phyloP scores from a whole-genome alignment of 768 basidiomycete genomes.

The Tephrocybe sp. region DNA sequence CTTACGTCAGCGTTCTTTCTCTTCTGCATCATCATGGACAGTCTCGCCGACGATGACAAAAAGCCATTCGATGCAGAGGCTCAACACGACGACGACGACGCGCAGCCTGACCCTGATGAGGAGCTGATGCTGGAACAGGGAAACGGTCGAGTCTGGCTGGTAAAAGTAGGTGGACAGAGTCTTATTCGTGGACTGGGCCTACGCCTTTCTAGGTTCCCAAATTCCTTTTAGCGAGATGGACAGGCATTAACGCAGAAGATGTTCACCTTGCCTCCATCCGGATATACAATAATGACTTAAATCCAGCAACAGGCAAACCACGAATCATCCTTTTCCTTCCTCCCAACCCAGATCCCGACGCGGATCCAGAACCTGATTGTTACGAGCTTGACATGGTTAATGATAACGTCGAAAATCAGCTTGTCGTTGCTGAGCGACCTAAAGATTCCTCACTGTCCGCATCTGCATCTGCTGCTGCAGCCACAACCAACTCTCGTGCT shows the following conservation, averaged over 20 bases:
- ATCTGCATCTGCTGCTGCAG: constrained; percentile 33
- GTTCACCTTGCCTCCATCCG: constrained; percentile 83
- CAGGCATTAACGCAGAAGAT: constrained; percentile 68
- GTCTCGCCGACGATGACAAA: constrained; percentile 56
- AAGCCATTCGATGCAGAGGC: constrained; percentile 64
- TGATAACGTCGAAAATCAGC: constrained; percentile 79
- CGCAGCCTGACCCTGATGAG: constrained; percentile 78
- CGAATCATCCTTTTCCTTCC: constrained; percentile 69
- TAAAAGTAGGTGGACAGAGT: constrained; percentile 57
- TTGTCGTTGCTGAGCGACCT: constrained; percentile 80
- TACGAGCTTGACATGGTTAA: constrained; percentile 91
- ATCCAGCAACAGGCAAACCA: constrained; percentile 43
- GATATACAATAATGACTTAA: constrained; percentile 57
- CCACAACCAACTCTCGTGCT: constrained; percentile 54
- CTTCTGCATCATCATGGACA: constrained; percentile 11
- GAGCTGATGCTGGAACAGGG: constrained; percentile 76
- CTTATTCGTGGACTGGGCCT: background rate
- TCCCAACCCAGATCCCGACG: constrained; percentile 45
- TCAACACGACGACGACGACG: constrained; percentile 43
- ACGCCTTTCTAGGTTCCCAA: constrained; percentile 65
- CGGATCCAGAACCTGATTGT: constrained; percentile 52
- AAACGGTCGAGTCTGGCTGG: constrained; percentile 78
- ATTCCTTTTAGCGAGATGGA: constrained; percentile 85
- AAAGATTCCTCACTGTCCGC: constrained; percentile 50
- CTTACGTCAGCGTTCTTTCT: too few relatives aligned